Conservation (phyloP, 2,329 filamentous ascomycete species). For the Fusarium nematophilum region DNA sequence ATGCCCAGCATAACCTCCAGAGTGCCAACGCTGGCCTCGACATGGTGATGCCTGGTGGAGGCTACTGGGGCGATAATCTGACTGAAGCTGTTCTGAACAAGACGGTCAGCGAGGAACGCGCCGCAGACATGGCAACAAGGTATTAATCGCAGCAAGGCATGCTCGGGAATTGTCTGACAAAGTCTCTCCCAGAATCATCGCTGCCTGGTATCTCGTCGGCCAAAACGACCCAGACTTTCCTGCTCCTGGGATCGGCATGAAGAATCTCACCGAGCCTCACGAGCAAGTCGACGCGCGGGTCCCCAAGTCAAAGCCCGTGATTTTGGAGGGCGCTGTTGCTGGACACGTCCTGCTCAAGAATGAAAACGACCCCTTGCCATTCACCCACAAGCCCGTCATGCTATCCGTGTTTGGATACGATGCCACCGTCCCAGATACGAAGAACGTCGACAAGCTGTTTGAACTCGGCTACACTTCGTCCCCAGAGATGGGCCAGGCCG, state of each 20-base stretch:
- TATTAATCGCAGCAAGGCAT: not conserved
- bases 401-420: conserved; percentile 72
- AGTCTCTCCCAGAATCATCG: conserved; percentile 5
- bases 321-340: conserved; percentile 66
- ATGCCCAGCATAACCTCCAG: conserved; percentile 70
- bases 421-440: conserved; percentile 64
- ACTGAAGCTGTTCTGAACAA: conserved; percentile 82
- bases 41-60: conserved; percentile 72
- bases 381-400: conserved; percentile 65
- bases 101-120: conserved; percentile 74
- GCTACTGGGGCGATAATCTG: conserved; percentile 73
- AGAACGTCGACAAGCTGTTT: conserved; percentile 60
- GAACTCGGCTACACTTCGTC: conserved; percentile 61
- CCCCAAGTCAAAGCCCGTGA: conserved; percentile 54
- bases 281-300: conserved; percentile 61
- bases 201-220: conserved; percentile 40
- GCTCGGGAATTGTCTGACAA: not conserved
- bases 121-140: conserved; percentile 84
- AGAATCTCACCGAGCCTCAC: conserved; percentile 66
- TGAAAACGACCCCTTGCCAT: conserved; percentile 68
- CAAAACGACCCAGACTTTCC: conserved; percentile 59
- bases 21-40: conserved; percentile 71
- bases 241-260: conserved; percentile 64
- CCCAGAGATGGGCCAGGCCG: conserved; percentile 57
- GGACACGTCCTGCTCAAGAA: conserved; percentile 83